Base-by-base conservation (phyloP, 164 flowering plant species). In the Aristolochia contorta region DNA sequence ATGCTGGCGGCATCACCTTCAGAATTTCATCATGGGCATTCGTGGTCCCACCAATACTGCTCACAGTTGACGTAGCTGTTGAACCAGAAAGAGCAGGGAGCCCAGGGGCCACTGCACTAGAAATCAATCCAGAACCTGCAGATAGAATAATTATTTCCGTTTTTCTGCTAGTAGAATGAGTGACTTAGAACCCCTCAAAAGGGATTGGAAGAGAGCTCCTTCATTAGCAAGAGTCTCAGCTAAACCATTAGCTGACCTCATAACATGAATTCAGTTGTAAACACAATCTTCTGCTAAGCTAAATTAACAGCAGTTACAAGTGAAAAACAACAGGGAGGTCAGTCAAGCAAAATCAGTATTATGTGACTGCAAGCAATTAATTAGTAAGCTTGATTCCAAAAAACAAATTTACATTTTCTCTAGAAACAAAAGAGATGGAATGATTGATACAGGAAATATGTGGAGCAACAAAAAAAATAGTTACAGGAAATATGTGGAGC, bases 1-100 rank as follows among this genome's bases (percentile, higher is more conserved):
- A 65, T 47, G 91, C 74, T 58, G 95, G 95, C 24, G 98, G 89
- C 51, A 86, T 66, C 50, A 79, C 71, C 80, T 85, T 89, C 64
- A 77, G 56, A 58, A 82, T 70, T 41, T 84, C 87, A 62, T 85
- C 84, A 64, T 74, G 69, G 41, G 75, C 64, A 62, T 62, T 79
- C 10, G 80, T 33, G 65, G 83, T 56, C 72, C 78, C 79, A 57
- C 72, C 73, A 51, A 41, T 78, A 54, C 48, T 25, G 56, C 78
- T 61, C 19, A 53, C 65, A 65, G 50, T 53, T 19, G 81, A 60
- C n/a, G 80, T 20, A 14, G 56, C 18, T 57, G 69, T 68, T 62
- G 74, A 57, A 65, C 63, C 75, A 52, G 91, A 72, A 75, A 74
- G 69, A 66, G 75, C 67, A 60, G 77, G 70, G 48, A 69, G 65